Base-by-base conservation (phyloP, 108 stramenopile genomes). In the Parietichytrium sp. region DNA sequence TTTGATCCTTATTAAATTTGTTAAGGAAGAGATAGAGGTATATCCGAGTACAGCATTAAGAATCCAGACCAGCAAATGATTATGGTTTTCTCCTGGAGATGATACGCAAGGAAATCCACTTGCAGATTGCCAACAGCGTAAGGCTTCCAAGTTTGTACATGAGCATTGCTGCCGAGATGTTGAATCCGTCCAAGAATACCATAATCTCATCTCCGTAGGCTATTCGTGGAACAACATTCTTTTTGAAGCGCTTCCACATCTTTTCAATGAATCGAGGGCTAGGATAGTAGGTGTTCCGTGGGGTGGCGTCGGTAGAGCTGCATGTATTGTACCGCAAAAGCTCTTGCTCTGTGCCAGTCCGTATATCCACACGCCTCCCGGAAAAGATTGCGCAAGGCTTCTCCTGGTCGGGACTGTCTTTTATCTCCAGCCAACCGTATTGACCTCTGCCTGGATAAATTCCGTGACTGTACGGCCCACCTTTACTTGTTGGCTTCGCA, bases 401-500 rank as follows among this genome's bases (percentile, higher is more conserved):
- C 8, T 36, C 13, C 16, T 52, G 61, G 18, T 18, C 0, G n/a
- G n/a, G n/a, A n/a, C n/a, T n/a, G 48, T 82, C 55, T 0, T 15
- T 4, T 16, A 82, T 42, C 49, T 77, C n/a, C 38, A 82, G 49
- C 72, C 26, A 27, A 10, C 38, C 82, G 42, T 48, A 82, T 45
- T 82, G 82, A 20, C 82, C 82, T 4, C 61, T 38, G 3, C 82
- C 82, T 4, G 82, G 61, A 15, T 27, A 30, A 27, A 80, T 33
- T 1, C 82, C 82, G 61, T 82, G 61, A 38, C 50, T 18, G 50
- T 82, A 82, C 36, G 82, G 82, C 3, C 82, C 82, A 18, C 82
- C 82, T n/a, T 82, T 82, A 16, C 25, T 8, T 4, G 48, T 38
- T 10, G 49, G 49, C 1, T 81, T 81, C 16, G 51, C 33, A 23